These are phyloP conservation scores for Amanita molliuscula DNA, from an alignment of 768 basidiomycete genomes.

Conservation along the genomic window DNA sequence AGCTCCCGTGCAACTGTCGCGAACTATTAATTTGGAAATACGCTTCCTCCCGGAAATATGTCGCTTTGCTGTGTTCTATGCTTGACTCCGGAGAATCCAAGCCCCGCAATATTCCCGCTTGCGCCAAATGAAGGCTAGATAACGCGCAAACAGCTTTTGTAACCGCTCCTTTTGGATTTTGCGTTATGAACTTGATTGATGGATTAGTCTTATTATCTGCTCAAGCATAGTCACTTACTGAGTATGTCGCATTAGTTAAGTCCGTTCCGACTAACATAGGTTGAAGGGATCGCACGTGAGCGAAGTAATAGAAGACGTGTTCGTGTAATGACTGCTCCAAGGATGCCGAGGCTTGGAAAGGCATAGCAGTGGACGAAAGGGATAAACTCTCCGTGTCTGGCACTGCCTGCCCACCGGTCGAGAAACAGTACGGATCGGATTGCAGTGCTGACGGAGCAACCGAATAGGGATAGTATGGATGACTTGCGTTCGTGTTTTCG, in stretches of 20 bases:
- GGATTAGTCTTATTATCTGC: constrained; percentile 3
- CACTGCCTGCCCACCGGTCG: background rate
- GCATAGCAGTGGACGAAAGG: constrained; percentile 13
- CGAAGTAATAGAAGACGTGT: constrained; percentile 67
- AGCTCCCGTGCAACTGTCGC: constrained; percentile 40
- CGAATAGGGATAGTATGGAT: constrained; percentile 21
- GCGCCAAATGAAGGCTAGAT: constrained; percentile 57
- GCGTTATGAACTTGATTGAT: constrained; percentile 36
- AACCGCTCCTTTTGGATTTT: constrained; percentile 61
- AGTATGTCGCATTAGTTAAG: constrained; percentile 54
- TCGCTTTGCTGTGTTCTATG: constrained; percentile 46
- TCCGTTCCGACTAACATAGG: constrained; percentile 54
- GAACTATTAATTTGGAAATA: constrained; percentile 46
- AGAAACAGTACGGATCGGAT: constrained; percentile 11
- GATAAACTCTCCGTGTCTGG: constrained; percentile 25
- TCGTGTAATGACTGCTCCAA: constrained; percentile 32
- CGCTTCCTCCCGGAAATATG: constrained; percentile 63
- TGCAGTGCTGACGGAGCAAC: constrained; percentile 23
- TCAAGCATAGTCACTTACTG: constrained; percentile 32
- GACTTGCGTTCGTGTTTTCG: constrained; percentile 20
- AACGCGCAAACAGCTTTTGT: constrained; percentile 71
- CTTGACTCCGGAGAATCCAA: constrained; percentile 42
- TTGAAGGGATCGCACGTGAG: constrained; percentile 56
- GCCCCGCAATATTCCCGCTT: constrained; percentile 52
- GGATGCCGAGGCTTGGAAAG: background rate